Evolutionary conservation across 768 basidiomycete genomes (phyloP).

Genomic region (Porphyrellus cyaneotinctus): DNA sequence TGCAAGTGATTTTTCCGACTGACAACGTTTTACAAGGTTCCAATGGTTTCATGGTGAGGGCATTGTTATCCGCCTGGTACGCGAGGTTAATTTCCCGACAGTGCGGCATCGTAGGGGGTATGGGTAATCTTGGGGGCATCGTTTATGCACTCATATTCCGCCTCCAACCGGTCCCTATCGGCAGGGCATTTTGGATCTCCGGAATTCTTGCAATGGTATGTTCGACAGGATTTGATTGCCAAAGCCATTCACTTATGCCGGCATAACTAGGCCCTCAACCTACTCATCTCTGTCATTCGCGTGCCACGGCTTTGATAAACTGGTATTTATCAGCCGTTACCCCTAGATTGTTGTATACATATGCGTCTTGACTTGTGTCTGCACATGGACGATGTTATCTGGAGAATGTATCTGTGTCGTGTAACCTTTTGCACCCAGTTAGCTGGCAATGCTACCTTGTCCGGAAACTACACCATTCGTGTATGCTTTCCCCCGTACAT

Average conservation of each 20-base stretch:
- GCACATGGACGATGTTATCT: neutral
- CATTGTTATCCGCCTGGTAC: neutral
- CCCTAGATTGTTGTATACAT: neutral
- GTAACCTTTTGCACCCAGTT: no score
- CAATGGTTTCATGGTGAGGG: slow-evolving; percentile 27
- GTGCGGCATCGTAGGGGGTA: neutral
- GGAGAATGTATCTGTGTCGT: no score
- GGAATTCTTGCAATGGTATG: neutral
- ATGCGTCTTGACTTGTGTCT: neutral
- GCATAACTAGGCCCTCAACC: slow-evolving; percentile 1
- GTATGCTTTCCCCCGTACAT: no score
- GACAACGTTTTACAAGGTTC: neutral
- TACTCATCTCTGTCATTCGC: neutral
- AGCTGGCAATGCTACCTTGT: no score
- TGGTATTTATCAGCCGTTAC: neutral
- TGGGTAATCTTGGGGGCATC: neutral
- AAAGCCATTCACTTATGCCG: neutral
- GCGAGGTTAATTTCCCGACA: neutral
- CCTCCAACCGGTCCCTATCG: neutral
- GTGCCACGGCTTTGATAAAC: slow-evolving; percentile 6
- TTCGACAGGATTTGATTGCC: neutral
- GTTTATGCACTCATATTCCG: neutral
- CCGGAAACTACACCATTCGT: no score
- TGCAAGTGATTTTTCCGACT: neutral
- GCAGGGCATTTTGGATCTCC: neutral